These are phyloP conservation scores for Prunus mira DNA, from an alignment of 306 rosid species.

Conservation along the genomic window DNA sequence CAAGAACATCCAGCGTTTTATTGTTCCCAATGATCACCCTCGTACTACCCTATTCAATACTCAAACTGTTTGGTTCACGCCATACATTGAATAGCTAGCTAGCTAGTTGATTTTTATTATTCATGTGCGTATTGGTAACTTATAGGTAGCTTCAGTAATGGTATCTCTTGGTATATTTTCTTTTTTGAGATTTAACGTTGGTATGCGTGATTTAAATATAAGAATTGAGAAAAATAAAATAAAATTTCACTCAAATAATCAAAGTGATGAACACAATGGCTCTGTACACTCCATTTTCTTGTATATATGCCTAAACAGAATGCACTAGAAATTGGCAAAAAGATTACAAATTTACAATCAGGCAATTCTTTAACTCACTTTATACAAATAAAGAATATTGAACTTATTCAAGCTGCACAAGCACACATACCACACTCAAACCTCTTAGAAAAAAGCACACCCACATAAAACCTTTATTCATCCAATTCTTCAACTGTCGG, in stretches of 20 bases:
- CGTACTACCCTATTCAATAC: neutral
- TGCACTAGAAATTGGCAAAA: neutral
- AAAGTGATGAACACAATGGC: neutral
- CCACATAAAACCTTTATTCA: neutral
- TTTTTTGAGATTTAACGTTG: too few relatives aligned
- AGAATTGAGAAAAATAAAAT: too few relatives aligned
- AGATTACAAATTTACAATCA: constrained; percentile 1
- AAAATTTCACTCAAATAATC: neutral
- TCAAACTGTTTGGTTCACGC: neutral
- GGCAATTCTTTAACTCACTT: constrained; percentile 3
- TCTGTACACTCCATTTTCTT: neutral
- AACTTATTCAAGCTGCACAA: constrained; percentile 6
- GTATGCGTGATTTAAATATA: too few relatives aligned
- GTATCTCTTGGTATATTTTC: too few relatives aligned
- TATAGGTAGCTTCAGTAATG: too few relatives aligned
- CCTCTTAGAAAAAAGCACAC: constrained; percentile 7
- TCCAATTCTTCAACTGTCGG: constrained; percentile 13
- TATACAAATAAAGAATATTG: neutral
- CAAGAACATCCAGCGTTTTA: neutral
- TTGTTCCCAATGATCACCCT: neutral
- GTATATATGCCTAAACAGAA: neutral
- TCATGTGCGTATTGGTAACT: too few relatives aligned
- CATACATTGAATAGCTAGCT: neutral
- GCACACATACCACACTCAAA: constrained; percentile 1
- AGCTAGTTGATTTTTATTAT: too few relatives aligned